These are phyloP conservation scores for Periconia sp. DNA, from an alignment of 2,329 filamentous ascomycete genomes.

Conservation along the genomic window DNA sequence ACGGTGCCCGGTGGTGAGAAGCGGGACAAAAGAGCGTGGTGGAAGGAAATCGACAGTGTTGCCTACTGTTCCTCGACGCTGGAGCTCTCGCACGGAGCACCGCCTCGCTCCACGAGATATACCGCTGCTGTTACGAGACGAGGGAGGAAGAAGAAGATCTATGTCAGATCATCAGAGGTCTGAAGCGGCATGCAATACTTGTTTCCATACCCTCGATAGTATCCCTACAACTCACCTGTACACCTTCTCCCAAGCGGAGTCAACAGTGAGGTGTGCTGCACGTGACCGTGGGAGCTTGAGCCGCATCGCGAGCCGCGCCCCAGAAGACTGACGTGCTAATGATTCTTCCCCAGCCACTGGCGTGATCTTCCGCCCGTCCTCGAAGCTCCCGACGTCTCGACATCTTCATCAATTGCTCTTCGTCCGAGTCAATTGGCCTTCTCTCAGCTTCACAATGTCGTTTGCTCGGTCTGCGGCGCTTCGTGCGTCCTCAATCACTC, in stretches of 20 bases:
- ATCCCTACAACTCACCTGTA: no score
- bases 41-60: constrained; percentile 22
- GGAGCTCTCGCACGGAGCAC: no score
- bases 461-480: constrained; percentile 44
- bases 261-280: neutral
- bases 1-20: constrained; percentile 9
- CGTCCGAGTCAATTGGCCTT: constrained; percentile 40
- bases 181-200: no score
- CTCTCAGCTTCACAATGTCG: constrained; percentile 48
- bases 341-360: constrained; percentile 23
- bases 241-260: no score
- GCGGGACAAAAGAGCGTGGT: constrained; percentile 13
- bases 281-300: constrained; percentile 5
- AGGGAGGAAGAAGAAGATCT: neutral
- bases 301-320: no score
- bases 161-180: no score
- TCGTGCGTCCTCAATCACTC: constrained; percentile 44
- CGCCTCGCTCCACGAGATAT: no score
- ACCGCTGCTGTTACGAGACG: no score
- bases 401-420: constrained; percentile 40
- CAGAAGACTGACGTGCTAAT: constrained; percentile 27
- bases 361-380: constrained; percentile 17
- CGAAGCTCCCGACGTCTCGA: constrained; percentile 4
- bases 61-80: constrained; percentile 27
- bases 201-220: no score